phyloP scores from a whole-genome alignment of 2,329 filamentous ascomycete genomes.

The Colletotrichum spaethianum region DNA sequence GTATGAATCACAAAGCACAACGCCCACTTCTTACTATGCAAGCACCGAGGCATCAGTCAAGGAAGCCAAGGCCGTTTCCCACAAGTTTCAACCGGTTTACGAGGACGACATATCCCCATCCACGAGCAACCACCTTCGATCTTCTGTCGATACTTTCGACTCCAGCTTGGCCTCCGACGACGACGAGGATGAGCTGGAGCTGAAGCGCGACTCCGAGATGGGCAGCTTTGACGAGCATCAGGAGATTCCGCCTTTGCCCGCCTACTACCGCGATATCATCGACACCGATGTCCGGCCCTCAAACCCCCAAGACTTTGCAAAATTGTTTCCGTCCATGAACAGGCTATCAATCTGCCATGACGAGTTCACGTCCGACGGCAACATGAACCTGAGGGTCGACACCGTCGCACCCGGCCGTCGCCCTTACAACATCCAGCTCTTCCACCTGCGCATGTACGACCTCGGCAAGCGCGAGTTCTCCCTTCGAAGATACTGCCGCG shows the following conservation, averaged over 20 bases:
- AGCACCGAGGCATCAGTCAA: slow-evolving; percentile 58
- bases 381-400: slow-evolving; percentile 96
- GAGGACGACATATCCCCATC: slow-evolving; percentile 56
- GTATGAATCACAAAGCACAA: slow-evolving; percentile 62
- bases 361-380: slow-evolving; percentile 89
- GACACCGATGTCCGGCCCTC: slow-evolving; percentile 80
- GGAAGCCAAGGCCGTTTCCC: slow-evolving; percentile 36
- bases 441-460: slow-evolving; percentile 96
- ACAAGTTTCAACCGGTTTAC: slow-evolving; percentile 43
- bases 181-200: slow-evolving; percentile 61
- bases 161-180: slow-evolving; percentile 78
- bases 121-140: slow-evolving; percentile 62
- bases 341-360: slow-evolving; percentile 89
- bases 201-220: slow-evolving; percentile 53
- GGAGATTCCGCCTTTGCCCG: slow-evolving; percentile 67
- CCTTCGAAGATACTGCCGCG: slow-evolving; percentile 89
- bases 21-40: slow-evolving; percentile 61
- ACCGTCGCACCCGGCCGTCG: slow-evolving; percentile 78
- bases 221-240: slow-evolving; percentile 48
- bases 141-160: slow-evolving; percentile 84
- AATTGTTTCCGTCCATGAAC: slow-evolving; percentile 88
- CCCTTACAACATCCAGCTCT: slow-evolving; percentile 81
- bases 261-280: slow-evolving; percentile 73
- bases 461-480: slow-evolving; percentile 90
- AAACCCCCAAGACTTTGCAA: slow-evolving; percentile 84